Conservation (phyloP, 2,329 filamentous ascomycete species). For the Penicillium sp. region DNA sequence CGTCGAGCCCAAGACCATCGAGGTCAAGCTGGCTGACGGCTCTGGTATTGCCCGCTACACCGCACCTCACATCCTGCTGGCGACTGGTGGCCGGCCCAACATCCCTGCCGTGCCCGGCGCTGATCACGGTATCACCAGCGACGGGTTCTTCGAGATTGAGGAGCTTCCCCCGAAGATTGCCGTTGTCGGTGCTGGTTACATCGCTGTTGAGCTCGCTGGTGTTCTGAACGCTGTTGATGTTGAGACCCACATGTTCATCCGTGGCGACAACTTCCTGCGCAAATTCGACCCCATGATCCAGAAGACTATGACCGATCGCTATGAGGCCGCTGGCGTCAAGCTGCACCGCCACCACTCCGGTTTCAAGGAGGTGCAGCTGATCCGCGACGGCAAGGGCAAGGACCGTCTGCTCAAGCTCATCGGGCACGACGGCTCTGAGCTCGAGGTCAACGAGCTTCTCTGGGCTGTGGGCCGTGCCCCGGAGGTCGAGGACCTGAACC, state of each 20-base stretch:
- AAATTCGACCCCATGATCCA: slow-evolving; percentile 56
- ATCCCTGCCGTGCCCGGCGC: slow-evolving; percentile 47
- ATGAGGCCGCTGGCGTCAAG: slow-evolving; percentile 50
- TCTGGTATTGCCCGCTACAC: slow-evolving; percentile 40
- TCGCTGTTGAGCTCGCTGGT: slow-evolving; percentile 53
- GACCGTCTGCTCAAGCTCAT: slow-evolving; percentile 49
- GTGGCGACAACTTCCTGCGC: slow-evolving; percentile 49
- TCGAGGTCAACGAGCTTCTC: slow-evolving; percentile 51
- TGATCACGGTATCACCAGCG: slow-evolving; percentile 52
- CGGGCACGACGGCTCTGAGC: slow-evolving; percentile 42
- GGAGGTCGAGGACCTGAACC: slow-evolving; percentile 44
- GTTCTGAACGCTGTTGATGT: slow-evolving; percentile 51
- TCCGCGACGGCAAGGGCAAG: slow-evolving; percentile 47
- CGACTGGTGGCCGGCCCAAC: slow-evolving; percentile 49
- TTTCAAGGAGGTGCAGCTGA: slow-evolving; percentile 49
- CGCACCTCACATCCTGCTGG: slow-evolving; percentile 50
- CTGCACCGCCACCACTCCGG: slow-evolving; percentile 49
- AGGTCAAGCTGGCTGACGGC: slow-evolving; percentile 46
- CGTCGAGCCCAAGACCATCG: slow-evolving; percentile 45
- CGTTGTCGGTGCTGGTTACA: slow-evolving; percentile 53
- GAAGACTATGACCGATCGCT: slow-evolving; percentile 52
- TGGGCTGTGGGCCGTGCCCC: slow-evolving; percentile 52
- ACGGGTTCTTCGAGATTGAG: slow-evolving; percentile 53
- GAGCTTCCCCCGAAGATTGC: slow-evolving; percentile 52
- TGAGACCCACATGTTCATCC: slow-evolving; percentile 53